Conservation (phyloP, 2,329 filamentous ascomycete species). For the Fragosphaeria purpurea region DNA sequence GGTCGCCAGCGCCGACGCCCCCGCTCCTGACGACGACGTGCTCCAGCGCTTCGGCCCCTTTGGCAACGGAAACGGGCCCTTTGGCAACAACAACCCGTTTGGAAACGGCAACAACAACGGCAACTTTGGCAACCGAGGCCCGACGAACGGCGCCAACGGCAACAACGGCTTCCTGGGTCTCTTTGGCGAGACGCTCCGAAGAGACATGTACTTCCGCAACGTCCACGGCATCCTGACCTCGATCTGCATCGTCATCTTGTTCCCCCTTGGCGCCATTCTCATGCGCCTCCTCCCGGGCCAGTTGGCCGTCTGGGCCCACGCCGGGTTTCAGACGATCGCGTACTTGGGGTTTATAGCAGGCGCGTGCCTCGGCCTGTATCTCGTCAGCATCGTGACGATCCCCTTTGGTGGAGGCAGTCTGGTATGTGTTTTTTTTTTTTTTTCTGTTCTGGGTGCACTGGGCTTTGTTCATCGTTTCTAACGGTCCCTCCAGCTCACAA, state of each 20-base stretch:
- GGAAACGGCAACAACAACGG: background rate
- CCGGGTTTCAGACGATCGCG: conserved; percentile 26
- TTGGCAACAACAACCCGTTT: background rate
- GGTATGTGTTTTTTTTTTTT: conserved; percentile 17
- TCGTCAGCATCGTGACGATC: conserved; percentile 24
- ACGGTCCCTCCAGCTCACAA: conserved; percentile 18
- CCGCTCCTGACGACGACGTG: background rate
- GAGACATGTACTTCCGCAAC: conserved; percentile 22
- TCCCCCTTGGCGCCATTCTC: conserved; percentile 33
- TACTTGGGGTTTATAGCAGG: conserved; percentile 28
- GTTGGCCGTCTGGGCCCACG: conserved; percentile 29
- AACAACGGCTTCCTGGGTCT: conserved; percentile 9
- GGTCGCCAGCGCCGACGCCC: background rate
- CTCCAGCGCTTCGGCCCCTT: background rate
- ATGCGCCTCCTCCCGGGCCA: conserved; percentile 29
- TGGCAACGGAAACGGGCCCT: background rate
- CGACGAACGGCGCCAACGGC: background rate
- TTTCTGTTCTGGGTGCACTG: background rate
- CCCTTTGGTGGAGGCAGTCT: conserved; percentile 20
- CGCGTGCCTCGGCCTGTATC: conserved; percentile 32
- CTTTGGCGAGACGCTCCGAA: conserved; percentile 19
- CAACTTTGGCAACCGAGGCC: background rate
- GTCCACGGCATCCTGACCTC: conserved; percentile 32
- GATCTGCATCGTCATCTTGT: conserved; percentile 31
- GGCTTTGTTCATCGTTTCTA: background rate